Base-by-base conservation (phyloP, 176 grass and related monocot genomes). In the Themeda triandra region DNA sequence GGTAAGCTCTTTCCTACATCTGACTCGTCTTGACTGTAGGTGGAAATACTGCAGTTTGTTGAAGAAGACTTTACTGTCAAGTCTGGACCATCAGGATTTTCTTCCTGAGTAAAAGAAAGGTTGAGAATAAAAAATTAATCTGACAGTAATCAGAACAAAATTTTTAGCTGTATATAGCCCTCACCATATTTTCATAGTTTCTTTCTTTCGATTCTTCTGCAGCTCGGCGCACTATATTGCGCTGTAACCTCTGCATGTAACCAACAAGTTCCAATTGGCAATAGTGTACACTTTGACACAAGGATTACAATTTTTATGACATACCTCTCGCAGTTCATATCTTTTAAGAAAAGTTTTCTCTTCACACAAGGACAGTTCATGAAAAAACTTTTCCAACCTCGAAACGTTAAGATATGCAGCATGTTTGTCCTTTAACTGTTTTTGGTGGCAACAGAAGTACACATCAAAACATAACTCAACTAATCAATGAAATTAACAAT, bases 371-470 rank as follows among this genome's bases (percentile, higher is more conserved):
- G n/a, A n/a, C n/a, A n/a, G n/a, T n/a, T n/a, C n/a, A n/a, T n/a
- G n/a, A n/a, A n/a, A n/a, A n/a, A n/a, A n/a, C 83, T 54, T 92
- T 36, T 92, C 79, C 28, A 92, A 67, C 33, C 86, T 83, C 3
- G 78, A 86, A n/a, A 88, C 59, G 41, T 88, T 28, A 18, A 92
- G 30, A 74, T 86, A 92, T 2, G 30, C 73, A 73, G 78, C 82
- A 19, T 88, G 36, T 18, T 88, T 86, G 6, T 86, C 66, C 41
- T 88, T 82, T 12, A 92, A 64, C 86, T 92, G 73, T 81, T 87
- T 69, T 49, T 46, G 45, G 18, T 31, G 76, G 31, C 2, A 81
- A 37, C 9, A 81, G 21, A 58, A 41, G 5, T 13, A n/a, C n/a
- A 71, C 18, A 15, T 53, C 0, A 70, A 59, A 23, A 17, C 2